Evolutionary conservation across 2,329 filamentous ascomycete genomes (phyloP).

Genomic region (Cercospora berteroae): DNA sequence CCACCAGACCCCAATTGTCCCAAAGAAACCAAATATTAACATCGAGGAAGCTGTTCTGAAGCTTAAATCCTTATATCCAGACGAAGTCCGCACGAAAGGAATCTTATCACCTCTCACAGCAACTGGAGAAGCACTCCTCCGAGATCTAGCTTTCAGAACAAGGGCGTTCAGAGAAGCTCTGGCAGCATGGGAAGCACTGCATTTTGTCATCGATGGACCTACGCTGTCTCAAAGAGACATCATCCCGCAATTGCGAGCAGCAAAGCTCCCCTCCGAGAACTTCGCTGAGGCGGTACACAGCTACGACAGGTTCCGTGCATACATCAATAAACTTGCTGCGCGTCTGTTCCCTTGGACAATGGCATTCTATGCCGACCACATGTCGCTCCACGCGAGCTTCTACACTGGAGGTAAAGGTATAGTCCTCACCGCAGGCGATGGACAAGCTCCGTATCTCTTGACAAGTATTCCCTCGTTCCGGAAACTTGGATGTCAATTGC

Average conservation of each 20-base stretch:
- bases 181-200: slow-evolving; percentile 21
- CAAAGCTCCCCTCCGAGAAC: background rate
- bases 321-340: slow-evolving; percentile 41
- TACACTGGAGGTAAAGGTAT: slow-evolving; percentile 46
- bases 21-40: background rate
- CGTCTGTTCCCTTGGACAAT: slow-evolving; percentile 44
- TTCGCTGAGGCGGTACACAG: slow-evolving; percentile 32
- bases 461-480: slow-evolving; percentile 45
- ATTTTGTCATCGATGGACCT: slow-evolving; percentile 7
- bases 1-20: slow-evolving; percentile 1
- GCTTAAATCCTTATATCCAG: slow-evolving; percentile 8
- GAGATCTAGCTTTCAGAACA: slow-evolving; percentile 20
- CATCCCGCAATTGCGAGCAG: slow-evolving; percentile 13
- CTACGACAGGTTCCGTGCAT: slow-evolving; percentile 46
- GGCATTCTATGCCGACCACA: slow-evolving; percentile 48
- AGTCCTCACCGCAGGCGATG: slow-evolving; percentile 47
- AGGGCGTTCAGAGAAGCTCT: slow-evolving; percentile 20
- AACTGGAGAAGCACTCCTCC: slow-evolving; percentile 20
- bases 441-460: slow-evolving; percentile 45
- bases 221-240: slow-evolving; percentile 11
- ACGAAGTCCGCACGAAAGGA: slow-evolving; percentile 17
- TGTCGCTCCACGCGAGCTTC: slow-evolving; percentile 36
- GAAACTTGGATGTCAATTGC: slow-evolving; percentile 41
- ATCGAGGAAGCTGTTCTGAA: slow-evolving; percentile 9
- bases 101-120: slow-evolving; percentile 18